These are phyloP conservation scores for Dimocarpus longan DNA, from an alignment of 345 rosid genomes.

Conservation along the genomic window DNA sequence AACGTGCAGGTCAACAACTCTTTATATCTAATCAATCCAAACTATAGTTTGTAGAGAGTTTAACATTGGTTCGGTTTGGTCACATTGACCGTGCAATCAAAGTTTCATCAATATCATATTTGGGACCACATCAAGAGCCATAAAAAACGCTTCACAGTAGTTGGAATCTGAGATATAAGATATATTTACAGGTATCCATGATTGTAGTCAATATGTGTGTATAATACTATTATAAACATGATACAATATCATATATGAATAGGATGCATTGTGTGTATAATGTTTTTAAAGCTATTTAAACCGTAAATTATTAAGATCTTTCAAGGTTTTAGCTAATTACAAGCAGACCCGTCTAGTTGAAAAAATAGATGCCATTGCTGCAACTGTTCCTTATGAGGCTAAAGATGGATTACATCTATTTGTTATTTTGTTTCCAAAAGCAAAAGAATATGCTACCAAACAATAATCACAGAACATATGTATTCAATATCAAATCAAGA, in stretches of 20 bases:
- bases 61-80: neutral
- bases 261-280: no score
- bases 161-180: neutral
- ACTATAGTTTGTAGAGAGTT: neutral
- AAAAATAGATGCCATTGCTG: no score
- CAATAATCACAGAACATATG: neutral
- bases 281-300: no score
- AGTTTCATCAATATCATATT: neutral
- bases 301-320: no score
- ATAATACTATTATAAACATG: neutral
- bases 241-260: no score
- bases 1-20: neutral
- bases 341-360: no score
- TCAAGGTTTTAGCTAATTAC: no score
- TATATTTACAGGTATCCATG: neutral
- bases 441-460: neutral
- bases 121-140: neutral
- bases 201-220: neutral
- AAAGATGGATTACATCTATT: no score
- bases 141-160: neutral
- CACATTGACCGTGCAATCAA: neutral
- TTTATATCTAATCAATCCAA: neutral
- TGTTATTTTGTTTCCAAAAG: neutral
- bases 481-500: neutral
- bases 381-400: no score